Evolutionary conservation across 352 stramenopile genomes (phyloP).

Genomic region (Phytopythium chamaehyphon): DNA sequence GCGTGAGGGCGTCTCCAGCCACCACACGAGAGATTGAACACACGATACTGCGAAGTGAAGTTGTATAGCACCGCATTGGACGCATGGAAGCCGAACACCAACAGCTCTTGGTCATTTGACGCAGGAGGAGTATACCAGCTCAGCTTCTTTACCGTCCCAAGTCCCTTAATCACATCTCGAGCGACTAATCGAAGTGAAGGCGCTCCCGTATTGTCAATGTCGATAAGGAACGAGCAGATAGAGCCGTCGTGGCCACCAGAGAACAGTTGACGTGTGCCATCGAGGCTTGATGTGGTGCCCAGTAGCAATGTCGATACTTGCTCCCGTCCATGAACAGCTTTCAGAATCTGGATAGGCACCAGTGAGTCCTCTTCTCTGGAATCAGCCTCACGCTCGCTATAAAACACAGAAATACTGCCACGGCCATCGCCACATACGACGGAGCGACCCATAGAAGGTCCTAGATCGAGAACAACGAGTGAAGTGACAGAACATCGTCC

Average conservation of each 20-base stretch:
- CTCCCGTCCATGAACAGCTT: conserved; percentile 58
- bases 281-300: conserved; percentile 9
- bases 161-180: conserved; percentile 71
- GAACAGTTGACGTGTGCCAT: conserved; percentile 21
- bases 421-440: conserved; percentile 71
- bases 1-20: conserved; percentile 81
- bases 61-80: conserved; percentile 73
- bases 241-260: conserved; percentile 82
- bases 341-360: conserved; percentile 31
- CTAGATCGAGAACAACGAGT: conserved; percentile 43
- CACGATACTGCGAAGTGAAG: conserved; percentile 58
- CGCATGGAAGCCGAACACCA: conserved; percentile 84
- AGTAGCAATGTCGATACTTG: conserved; percentile 60
- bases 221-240: conserved; percentile 55
- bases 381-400: conserved; percentile 17
- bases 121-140: conserved; percentile 22
- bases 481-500: conserved; percentile 54
- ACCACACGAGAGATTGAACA: conserved; percentile 75
- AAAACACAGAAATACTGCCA: conserved; percentile 66
- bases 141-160: conserved; percentile 73
- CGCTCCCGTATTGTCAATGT: conserved; percentile 20
- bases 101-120: conserved; percentile 30
- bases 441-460: conserved; percentile 25
- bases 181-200: conserved; percentile 32
- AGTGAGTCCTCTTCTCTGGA: not conserved